phyloP scores from a whole-genome alignment of 106 monocot genomes.

The Agapanthus africanus region DNA sequence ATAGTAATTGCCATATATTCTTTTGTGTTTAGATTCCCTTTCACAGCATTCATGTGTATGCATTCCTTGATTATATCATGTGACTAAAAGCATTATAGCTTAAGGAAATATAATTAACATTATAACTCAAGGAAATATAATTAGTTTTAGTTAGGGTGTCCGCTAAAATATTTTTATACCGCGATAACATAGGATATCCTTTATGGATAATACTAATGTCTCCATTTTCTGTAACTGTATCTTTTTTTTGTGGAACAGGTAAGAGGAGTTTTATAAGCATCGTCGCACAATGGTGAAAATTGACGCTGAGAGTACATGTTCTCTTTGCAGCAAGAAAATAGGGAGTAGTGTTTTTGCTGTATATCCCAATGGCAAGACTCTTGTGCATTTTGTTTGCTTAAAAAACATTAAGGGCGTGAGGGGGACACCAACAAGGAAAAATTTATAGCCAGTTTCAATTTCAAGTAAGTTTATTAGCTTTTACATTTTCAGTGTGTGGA shows the following conservation, averaged over 20 bases:
- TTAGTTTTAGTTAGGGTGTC: too few species aligned
- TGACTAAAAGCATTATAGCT: too few species aligned
- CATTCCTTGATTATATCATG: too few species aligned
- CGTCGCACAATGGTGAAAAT: constrained; percentile 64
- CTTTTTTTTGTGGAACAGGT: constrained; percentile 35
- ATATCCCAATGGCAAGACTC: constrained; percentile 90
- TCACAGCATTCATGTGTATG: neutral
- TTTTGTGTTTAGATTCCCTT: neutral
- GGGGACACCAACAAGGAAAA: neutral
- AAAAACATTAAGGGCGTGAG: neutral
- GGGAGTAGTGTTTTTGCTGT: constrained; percentile 90
- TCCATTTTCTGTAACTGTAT: neutral
- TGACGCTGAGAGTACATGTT: constrained; percentile 79
- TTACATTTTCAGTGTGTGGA: too few species aligned
- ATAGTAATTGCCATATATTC: neutral
- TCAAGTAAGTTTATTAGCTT: too few species aligned
- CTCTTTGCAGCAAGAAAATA: constrained; percentile 82
- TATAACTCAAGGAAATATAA: too few species aligned
- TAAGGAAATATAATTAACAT: too few species aligned
- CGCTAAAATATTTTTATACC: neutral
- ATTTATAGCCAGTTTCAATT: too few species aligned
- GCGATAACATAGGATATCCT: neutral
- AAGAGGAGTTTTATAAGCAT: constrained; percentile 68
- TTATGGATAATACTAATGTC: neutral
- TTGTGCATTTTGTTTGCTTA: constrained; percentile 97